phyloP scores from a whole-genome alignment of 371 early-diverging fungal species.

The Choanephora cucurbitarum region DNA sequence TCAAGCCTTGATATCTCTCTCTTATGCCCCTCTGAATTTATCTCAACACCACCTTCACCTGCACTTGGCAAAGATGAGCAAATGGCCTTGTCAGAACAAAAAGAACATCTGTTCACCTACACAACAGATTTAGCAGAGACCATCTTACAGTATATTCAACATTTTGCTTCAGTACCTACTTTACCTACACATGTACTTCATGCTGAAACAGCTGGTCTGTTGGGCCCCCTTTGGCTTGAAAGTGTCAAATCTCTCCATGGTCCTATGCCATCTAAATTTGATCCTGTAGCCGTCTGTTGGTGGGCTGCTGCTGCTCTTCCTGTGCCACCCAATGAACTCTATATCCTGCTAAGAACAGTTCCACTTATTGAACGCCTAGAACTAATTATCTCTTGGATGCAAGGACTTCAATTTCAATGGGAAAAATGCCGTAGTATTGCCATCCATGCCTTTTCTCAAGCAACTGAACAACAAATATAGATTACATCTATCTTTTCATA shows the following conservation, averaged over 20 bases:
- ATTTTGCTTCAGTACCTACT: conserved; percentile 7
- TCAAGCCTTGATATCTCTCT: conserved; percentile 17
- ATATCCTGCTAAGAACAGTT: conserved; percentile 19
- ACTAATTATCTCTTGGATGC: conserved; percentile 23
- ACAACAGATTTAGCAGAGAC: conserved; percentile 16
- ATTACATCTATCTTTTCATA: neutral
- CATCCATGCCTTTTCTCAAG: conserved; percentile 22
- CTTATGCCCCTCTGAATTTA: neutral
- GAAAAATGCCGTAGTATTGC: conserved; percentile 23
- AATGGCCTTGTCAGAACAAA: neutral
- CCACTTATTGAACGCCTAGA: conserved; percentile 26
- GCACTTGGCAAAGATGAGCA: conserved; percentile 2
- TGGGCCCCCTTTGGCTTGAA: conserved; percentile 30
- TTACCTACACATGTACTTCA: conserved; percentile 12
- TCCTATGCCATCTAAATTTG: conserved; percentile 17
- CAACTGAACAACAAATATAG: conserved; percentile 10
- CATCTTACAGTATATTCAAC: conserved; percentile 18
- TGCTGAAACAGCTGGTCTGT: conserved; percentile 24
- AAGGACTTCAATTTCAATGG: conserved; percentile 28
- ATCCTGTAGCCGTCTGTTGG: conserved; percentile 27
- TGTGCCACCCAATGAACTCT: conserved; percentile 7
- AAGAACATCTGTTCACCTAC: conserved; percentile 14
- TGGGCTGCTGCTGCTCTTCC: conserved; percentile 29
- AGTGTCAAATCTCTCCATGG: conserved; percentile 22
- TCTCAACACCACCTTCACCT: too few relatives aligned